Evolutionary conservation across 371 early-diverging fungal species (phyloP), one percentile per base, ranked within the genome.

Genomic region (Rhizopus delemar): DNA sequence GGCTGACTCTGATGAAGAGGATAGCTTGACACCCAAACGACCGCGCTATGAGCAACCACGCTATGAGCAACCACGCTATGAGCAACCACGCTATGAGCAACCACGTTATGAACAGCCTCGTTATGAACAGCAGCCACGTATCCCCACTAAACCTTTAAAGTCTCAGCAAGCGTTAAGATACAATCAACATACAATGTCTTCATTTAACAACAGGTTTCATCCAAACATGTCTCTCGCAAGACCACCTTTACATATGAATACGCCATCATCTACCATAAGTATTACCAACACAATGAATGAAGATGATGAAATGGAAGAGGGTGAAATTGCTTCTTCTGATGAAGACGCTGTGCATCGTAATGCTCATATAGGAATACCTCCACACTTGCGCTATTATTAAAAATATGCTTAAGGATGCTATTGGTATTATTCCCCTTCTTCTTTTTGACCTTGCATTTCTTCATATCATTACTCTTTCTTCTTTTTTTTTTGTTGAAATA

Each of bases 241-340:
- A 48, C 48, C 48, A 9, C 4, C 43, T 15, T n/a, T 15, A n/a
- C 43, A 43, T 15, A 43, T 43, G 43, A n/a, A 15, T 43, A 13
- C 51, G 16, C 33, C 53, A 28, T 36, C 39, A 16, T 7, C 43
- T n/a, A 2, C 43, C n/a, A 43, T 15, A 4, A 56, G 28, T 22
- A 43, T 28, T 34, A 16, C 46, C 32, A 34, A 46, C 15, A 56
- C 36, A 46, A 55, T 48, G 16, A 49, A 49, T 5, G 60, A 64
- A 29, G 65, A 65, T 32, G 62, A 62, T 13, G 63, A 67, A 36
- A 67, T 67, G 68, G 68, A 67, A 39, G 68, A 67, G 34, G 68
- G 68, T 28, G 63, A 67, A 43, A 63, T 67, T 43, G 48, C 51
- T 48, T 45, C 56, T 46, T 59, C 63, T 8, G 67, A 62, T 15